These are phyloP conservation scores for Penicillium ochrochloron DNA, from an alignment of 495 filamentous ascomycete species.

Conservation along the genomic window DNA sequence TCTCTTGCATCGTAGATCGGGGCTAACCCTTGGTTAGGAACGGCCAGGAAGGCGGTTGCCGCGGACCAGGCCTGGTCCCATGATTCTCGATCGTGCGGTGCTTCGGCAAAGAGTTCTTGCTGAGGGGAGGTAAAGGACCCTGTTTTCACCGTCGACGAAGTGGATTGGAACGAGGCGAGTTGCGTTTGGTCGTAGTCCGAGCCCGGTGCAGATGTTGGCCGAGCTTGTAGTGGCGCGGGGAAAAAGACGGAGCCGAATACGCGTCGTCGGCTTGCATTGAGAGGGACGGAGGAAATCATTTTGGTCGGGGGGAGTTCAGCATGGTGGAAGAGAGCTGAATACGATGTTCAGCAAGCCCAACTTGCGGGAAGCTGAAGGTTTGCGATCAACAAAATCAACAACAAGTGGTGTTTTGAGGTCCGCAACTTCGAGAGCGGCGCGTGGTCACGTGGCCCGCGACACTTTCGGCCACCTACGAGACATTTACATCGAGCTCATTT, in stretches of 20 bases:
- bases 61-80: conserved; percentile 73
- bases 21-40: conserved; percentile 51
- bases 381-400: neutral
- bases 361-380: neutral
- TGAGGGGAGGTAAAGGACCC: conserved; percentile 20
- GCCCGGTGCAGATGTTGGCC: conserved; percentile 16
- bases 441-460: conserved; percentile 25
- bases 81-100: conserved; percentile 55
- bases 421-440: conserved; percentile 13
- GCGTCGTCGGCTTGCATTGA: conserved; percentile 44
- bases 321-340: conserved; percentile 17
- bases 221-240: conserved; percentile 43
- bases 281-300: conserved; percentile 34
- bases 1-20: conserved; percentile 29
- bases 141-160: conserved; percentile 26
- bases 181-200: conserved; percentile 24
- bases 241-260: conserved; percentile 59
- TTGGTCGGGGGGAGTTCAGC: conserved; percentile 19
- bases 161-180: conserved; percentile 27
- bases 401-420: conserved; percentile 8
- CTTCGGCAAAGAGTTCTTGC: conserved; percentile 8
- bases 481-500: neutral
- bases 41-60: conserved; percentile 63
- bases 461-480: neutral
- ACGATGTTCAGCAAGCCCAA: conserved; percentile 2